Base-by-base conservation (phyloP, 345 rosid species). In the Hibiscus mutabilis region DNA sequence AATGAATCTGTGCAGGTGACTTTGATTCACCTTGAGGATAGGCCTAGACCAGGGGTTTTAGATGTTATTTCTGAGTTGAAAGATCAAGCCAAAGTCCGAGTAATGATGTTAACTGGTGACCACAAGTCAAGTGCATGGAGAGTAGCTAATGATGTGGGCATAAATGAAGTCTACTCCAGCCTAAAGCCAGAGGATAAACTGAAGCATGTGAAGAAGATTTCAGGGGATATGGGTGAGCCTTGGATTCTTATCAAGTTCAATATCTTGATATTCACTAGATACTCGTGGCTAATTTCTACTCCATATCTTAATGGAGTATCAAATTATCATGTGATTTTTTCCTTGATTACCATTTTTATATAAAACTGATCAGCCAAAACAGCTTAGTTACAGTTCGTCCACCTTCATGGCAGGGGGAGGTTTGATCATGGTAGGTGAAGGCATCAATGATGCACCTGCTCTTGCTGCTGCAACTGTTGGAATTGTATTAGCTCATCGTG, bases 391-490 rank as follows among this genome's bases (percentile, higher is more conserved):
- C 58, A 18, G 66, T 67, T 25, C 10, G 2, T 47, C 40, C 24
- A 49, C 42, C 14, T 71, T 85, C 61, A 24, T 75, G 53, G 9
- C 88, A 95, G 99, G 96, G 22, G 97, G 97, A 57, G 99, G 97
- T 70, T 81, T 92, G 77, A 86, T 90, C 72, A 92, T 90, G 97
- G 97, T 91, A 11, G 97, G 98, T 68, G 97, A 95, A 88, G 99
- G 99, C 35, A 95, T 95, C 64, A 95, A 95, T 78, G 97, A 95
- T 79, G 99, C 86, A 29, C 99, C 99, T 62, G 99, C 99, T 24
- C 90, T 94, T 42, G 97, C 99, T 65, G 97, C 97, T 71, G 97
- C 99, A 59, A 89, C 97, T 0, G 91, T 91, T 2, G 99, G 99
- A 29, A 90, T 95, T 42, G 97, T 95, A 31, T 97, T 95, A 76